Evolutionary conservation across 257 asterid species (phyloP).

Genomic region (Nicotiana tabacum): DNA sequence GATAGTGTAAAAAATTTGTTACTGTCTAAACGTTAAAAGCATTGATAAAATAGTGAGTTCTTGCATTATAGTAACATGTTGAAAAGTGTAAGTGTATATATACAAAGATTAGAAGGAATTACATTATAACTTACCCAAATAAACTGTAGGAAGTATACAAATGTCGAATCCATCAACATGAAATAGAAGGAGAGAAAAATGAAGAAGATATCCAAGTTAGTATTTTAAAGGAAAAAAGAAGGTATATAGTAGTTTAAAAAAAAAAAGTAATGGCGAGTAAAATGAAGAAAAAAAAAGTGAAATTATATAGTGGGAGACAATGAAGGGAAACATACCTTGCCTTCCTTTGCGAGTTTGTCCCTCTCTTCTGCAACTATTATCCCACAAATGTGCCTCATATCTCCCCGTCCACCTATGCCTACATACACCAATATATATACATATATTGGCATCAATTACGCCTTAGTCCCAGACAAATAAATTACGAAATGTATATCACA

Average conservation of each 20-base stretch:
- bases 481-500: too few species aligned
- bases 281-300: not conserved
- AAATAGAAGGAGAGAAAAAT: not conserved
- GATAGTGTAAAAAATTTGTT: too few species aligned
- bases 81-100: not conserved
- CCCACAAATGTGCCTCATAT: conserved; percentile 96
- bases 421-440: conserved; percentile 12
- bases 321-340: conserved; percentile 52
- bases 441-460: too few species aligned
- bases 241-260: too few species aligned
- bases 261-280: not conserved
- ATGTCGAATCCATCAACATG: conserved; percentile 18
- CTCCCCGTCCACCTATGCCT: conserved; percentile 94
- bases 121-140: conserved; percentile 54
- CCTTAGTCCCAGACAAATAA: too few species aligned
- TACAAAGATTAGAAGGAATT: not conserved
- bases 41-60: not conserved
- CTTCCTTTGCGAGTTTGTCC: conserved; percentile 97
- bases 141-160: conserved; percentile 46
- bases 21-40: not conserved
- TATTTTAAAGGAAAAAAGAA: conserved; percentile 5
- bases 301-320: conserved; percentile 44
- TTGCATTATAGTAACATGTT: not conserved
- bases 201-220: conserved; percentile 28
- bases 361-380: conserved; percentile 90